Evolutionary conservation across 352 stramenopile species (phyloP), one percentile per base, ranked within the genome.

Genomic region (Lagenidium sp.): DNA sequence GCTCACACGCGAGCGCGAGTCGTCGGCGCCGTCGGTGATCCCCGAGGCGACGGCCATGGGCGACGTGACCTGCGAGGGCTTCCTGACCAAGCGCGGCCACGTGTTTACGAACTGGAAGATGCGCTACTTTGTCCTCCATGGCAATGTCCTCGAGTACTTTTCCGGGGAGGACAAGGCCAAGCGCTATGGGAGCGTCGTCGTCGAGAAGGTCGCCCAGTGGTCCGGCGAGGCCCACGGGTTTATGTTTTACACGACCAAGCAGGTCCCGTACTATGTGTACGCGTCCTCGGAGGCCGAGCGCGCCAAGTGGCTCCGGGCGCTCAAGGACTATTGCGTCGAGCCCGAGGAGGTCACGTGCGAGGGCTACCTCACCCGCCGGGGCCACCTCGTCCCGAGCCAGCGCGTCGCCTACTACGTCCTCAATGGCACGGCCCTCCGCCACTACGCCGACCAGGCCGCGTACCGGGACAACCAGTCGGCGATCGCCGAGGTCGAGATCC

Each of bases 61-160:
- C 18, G 73, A 86, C 20, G 85, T 91, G 41, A 68, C 67, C 37
- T 91, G 66, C 41, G 79, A 91, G 42, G 82, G 82, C 22, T 94
- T 87, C 36, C 45, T 94, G 15, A 93, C 80, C 12, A 94, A 94
- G 60, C 68, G 80, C 40, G 82, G 82, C 23, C 82, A 94, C 57
- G 66, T 92, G 55, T 90, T 92, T 38, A 94, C 80, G 21, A 94
- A 88, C 59, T 94, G 82, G 82, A 94, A 93, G 60, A 94, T 81
- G 47, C 75, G 82, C 19, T 94, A 91, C 61, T 94, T 94, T 51
- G 85, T 85, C 25, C 53, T 94, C 31, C 67, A 78, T 18, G 73
- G 75, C 8, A 84, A 91, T 24, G 70, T 88, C 38, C 57, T 94
- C 36, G 81, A 91, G 46, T 94, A 94, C 49, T 94, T 88, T 34